These are phyloP conservation scores for Dicorynia guianensis DNA, from an alignment of 306 rosid genomes.

Conservation along the genomic window DNA sequence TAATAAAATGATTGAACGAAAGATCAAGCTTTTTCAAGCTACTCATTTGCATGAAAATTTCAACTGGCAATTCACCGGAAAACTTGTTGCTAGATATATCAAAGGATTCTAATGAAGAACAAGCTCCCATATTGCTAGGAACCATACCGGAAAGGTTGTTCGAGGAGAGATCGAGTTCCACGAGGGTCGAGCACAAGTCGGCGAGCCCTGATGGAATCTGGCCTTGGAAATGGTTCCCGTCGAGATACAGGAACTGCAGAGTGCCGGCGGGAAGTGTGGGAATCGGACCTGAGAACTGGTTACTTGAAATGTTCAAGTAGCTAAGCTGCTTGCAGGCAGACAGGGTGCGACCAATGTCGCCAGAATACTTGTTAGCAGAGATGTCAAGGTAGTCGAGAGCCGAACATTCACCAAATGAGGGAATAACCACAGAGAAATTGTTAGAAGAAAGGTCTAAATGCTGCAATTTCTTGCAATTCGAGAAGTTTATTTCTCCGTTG, in stretches of 20 bases:
- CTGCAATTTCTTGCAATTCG: constrained; percentile 48
- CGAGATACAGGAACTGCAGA: constrained; percentile 59
- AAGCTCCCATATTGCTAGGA: constrained; percentile 59
- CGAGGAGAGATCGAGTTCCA: constrained; percentile 64
- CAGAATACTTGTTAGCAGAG: constrained; percentile 73
- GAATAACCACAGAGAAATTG: constrained; percentile 62
- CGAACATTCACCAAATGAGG: constrained; percentile 73
- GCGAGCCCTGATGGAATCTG: constrained; percentile 53
- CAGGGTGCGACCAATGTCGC: constrained; percentile 58
- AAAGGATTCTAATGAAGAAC: constrained; percentile 50
- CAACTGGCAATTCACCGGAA: constrained; percentile 64
- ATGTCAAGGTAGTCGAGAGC: constrained; percentile 65
- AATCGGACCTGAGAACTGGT: constrained; percentile 65
- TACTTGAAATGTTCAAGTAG: constrained; percentile 66
- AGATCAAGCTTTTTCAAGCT: constrained; percentile 53
- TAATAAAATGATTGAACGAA: constrained; percentile 56
- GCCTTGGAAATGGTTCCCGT: constrained; percentile 58
- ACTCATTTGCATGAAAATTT: constrained; percentile 53
- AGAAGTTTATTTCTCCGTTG: constrained; percentile 60
- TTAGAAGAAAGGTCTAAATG: constrained; percentile 72
- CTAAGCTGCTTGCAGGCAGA: constrained; percentile 56
- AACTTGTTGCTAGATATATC: constrained; percentile 69
- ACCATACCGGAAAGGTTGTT: constrained; percentile 62
- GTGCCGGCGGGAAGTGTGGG: constrained; percentile 61
- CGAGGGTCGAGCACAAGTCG: constrained; percentile 55